Conservation (phyloP, 306 rosid genomes). For the Gastrolobium bilobum region DNA sequence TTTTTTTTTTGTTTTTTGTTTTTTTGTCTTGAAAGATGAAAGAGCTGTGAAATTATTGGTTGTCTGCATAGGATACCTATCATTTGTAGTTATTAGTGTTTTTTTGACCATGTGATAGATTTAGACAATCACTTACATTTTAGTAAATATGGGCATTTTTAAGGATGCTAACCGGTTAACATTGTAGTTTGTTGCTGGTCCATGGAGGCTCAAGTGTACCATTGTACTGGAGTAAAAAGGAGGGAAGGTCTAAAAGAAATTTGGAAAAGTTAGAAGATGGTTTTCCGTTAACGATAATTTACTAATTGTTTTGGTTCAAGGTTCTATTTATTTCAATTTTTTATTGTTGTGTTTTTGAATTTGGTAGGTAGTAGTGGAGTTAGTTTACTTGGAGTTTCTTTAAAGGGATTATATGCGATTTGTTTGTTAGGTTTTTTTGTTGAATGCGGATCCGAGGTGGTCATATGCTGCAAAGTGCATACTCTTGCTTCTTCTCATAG, state of each 20-base stretch:
- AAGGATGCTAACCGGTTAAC: slow-evolving; percentile 41
- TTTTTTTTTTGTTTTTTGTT: too few relatives aligned
- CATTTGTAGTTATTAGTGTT: slow-evolving; percentile 33
- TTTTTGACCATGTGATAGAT: slow-evolving; percentile 26
- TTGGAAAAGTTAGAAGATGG: slow-evolving; percentile 40
- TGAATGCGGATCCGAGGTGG: slow-evolving; percentile 61
- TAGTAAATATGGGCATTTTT: slow-evolving; percentile 38
- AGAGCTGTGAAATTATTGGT: slow-evolving; percentile 18
- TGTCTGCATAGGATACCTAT: slow-evolving; percentile 4
- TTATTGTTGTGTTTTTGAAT: slow-evolving; percentile 49
- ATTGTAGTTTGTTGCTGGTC: slow-evolving; percentile 53
- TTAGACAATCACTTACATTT: slow-evolving; percentile 40
- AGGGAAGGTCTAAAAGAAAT: slow-evolving; percentile 47
- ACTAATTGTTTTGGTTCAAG: slow-evolving; percentile 45
- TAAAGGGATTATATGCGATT: slow-evolving; percentile 77
- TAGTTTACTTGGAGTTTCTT: slow-evolving; percentile 86
- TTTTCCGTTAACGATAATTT: slow-evolving; percentile 44
- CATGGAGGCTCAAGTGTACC: slow-evolving; percentile 41
- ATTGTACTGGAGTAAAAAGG: slow-evolving; percentile 60
- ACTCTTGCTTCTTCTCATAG: slow-evolving; percentile 42
- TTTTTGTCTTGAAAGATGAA: slow-evolving; percentile 27
- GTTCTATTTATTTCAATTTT: slow-evolving; percentile 36
- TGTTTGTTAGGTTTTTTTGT: slow-evolving; percentile 68
- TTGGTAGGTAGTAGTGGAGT: slow-evolving; percentile 97
- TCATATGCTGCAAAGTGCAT: slow-evolving; percentile 41